Conservation (phyloP, 2,329 filamentous ascomycete species). For the Lecanosticta acicola region DNA sequence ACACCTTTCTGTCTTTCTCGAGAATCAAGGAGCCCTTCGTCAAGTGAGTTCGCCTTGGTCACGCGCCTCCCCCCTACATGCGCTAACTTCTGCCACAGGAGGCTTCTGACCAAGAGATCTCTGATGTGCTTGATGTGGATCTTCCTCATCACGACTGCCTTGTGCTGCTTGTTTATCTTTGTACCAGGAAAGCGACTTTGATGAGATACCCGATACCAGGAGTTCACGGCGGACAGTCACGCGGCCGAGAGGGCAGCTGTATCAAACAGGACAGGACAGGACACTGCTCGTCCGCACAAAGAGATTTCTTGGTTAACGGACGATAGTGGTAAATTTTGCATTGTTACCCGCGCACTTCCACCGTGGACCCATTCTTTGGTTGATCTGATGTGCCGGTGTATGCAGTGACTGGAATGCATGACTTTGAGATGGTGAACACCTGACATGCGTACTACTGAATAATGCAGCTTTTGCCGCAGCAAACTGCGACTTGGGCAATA, state of each 20-base stretch:
- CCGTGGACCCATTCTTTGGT: too few relatives aligned
- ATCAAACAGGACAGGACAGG: background rate
- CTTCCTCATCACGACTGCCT: slow-evolving; percentile 67
- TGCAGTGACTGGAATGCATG: too few relatives aligned
- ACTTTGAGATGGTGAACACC: too few relatives aligned
- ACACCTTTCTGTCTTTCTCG: slow-evolving; percentile 89
- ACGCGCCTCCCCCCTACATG: background rate
- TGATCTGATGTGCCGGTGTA: too few relatives aligned
- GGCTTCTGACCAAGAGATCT: slow-evolving; percentile 75
- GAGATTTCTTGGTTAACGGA: too few relatives aligned
- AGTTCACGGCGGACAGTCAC: slow-evolving; percentile 1
- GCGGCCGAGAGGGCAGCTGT: background rate
- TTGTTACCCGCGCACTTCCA: too few relatives aligned
- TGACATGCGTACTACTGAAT: too few relatives aligned
- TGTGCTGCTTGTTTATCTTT: slow-evolving; percentile 87
- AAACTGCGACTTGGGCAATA: too few relatives aligned
- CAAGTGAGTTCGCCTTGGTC: slow-evolving; percentile 31
- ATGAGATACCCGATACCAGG: slow-evolving; percentile 3
- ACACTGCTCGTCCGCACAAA: too few relatives aligned
- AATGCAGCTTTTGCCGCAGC: too few relatives aligned
- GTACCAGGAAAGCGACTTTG: slow-evolving; percentile 81
- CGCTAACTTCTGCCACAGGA: slow-evolving; percentile 39
- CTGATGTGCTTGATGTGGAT: slow-evolving; percentile 74
- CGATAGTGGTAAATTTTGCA: too few relatives aligned
- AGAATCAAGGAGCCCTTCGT: slow-evolving; percentile 87